Percentiles rank a stretch among this genome's conserved stretches.
Evolutionary conservation across 2,329 filamentous ascomycete species (phyloP).

Genomic region (Metarhizium brunneum): DNA sequence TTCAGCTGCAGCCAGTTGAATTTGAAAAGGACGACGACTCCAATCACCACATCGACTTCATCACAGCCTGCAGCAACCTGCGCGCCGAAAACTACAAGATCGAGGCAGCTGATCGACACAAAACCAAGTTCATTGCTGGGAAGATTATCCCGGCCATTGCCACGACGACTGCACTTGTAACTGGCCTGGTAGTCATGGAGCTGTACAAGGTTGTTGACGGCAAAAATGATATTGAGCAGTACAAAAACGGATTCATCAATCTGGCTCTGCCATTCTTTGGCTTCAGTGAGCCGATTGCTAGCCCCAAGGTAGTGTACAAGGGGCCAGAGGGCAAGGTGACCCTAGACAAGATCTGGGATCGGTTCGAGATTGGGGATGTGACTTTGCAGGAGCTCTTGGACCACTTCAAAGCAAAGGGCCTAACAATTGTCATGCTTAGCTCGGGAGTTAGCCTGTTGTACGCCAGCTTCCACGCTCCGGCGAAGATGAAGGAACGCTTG

Average conservation of each 20-base stretch:
- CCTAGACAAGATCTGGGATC: conserved; percentile 96
- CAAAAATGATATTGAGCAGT: conserved; percentile 94
- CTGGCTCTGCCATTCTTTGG: conserved; percentile 94
- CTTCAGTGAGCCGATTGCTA: conserved; percentile 93
- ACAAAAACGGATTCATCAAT: conserved; percentile 99
- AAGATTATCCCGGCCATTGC: conserved; percentile 99
- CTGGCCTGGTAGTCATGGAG: conserved; percentile 85
- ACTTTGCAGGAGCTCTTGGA: conserved; percentile 77
- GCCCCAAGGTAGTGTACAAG: conserved; percentile 84
- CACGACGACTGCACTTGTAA: conserved; percentile 92
- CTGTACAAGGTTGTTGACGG: conserved; percentile 95
- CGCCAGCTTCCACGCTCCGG: conserved; percentile 78
- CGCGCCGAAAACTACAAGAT: conserved; percentile 99
- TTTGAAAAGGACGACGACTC: conserved; percentile 99
- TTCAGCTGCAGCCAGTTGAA: conserved; percentile 84
- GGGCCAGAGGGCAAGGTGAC: conserved; percentile 69
- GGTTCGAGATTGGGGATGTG: conserved; percentile 83
- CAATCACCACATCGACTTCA: conserved; percentile 98
- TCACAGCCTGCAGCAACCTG: conserved; percentile 92
- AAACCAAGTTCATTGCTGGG: conserved; percentile 98
- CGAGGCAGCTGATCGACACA: conserved; percentile 81
- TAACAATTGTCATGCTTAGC: conserved; percentile 86
- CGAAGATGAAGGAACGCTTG: conserved; percentile 73
- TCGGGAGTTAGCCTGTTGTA: conserved; percentile 95
- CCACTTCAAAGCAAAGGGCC: conserved; percentile 69